Evolutionary conservation across 352 stramenopile species (phyloP), one percentile per base, ranked within the genome.

Genomic region (Pythium rhizo-oryzae): DNA sequence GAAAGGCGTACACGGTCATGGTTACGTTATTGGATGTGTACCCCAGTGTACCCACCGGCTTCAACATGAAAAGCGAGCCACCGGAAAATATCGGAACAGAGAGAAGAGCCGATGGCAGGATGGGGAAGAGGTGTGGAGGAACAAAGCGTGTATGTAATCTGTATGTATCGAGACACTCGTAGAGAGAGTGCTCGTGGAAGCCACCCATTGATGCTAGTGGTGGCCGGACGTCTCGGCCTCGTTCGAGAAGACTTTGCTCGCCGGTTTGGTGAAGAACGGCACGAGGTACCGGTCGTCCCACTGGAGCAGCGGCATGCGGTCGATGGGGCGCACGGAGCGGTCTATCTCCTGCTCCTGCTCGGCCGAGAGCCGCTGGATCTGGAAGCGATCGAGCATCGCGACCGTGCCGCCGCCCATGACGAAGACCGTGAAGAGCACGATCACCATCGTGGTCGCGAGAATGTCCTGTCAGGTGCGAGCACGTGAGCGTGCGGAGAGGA

Each of bases 371-470:
- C 70, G 67, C 62, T 78, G 62, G 70, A 96, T 93, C n/a, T 81
- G 67, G 25, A 95, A 66, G 30, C 52, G 69, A 58, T 94, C 87
- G 50, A 98, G 80, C 63, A 94, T 90, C 23, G 82, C 81, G 62
- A 97, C 91, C 6, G 93, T 98, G 54, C 91, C 87, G 33, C 91
- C 87, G 23, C 93, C 96, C 76, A 98, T 87, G 56, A 97, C 50
- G 68, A 98, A 97, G 58, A 98, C 94, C 25, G 93, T 96, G 21
- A 97, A 71, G 21, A 98, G 67, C 56, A 99, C 89, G 67, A 98
- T 90, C 23, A 94, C 78, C 82, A 98, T 96, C 37, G 94, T 97
- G 18, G 90, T 97, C 49, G 89, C 82, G 39, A 93, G 71, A 50
- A 96, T 87, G 39, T 84, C 72, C 49, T 81, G 65, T 52, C 25